These are phyloP conservation scores for Dendryphion nanum DNA, from an alignment of 2,329 filamentous ascomycete species.

Conservation along the genomic window DNA sequence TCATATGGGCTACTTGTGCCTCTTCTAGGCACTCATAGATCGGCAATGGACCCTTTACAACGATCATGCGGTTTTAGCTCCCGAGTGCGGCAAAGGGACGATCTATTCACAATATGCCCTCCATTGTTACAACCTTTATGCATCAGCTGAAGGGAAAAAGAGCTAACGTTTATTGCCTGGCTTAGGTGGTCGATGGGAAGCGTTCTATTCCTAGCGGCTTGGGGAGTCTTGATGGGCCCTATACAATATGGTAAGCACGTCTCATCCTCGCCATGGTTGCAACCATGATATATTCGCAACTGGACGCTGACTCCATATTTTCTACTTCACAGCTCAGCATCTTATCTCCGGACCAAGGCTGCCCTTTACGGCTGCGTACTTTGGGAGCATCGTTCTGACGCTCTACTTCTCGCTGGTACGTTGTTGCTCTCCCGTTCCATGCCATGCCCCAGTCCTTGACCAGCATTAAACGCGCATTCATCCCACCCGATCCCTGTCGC, in stretches of 20 bases:
- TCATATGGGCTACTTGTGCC: slow-evolving; percentile 31
- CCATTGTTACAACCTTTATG: too few relatives aligned
- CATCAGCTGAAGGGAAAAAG: slow-evolving; percentile 23
- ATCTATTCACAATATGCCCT: too few relatives aligned
- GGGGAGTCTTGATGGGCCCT: slow-evolving; percentile 92
- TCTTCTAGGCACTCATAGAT: slow-evolving; percentile 37
- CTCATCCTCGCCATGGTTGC: slow-evolving; percentile 8
- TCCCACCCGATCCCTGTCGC: slow-evolving; percentile 24
- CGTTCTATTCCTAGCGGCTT: slow-evolving; percentile 83
- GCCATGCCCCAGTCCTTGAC: too few relatives aligned
- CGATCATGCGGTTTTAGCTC: slow-evolving; percentile 47
- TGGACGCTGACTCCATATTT: too few relatives aligned
- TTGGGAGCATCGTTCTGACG: slow-evolving; percentile 86
- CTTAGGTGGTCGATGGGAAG: slow-evolving; percentile 93
- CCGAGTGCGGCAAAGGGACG: too few relatives aligned
- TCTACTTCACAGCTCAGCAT: slow-evolving; percentile 60
- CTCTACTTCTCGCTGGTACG: slow-evolving; percentile 83
- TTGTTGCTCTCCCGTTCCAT: too few relatives aligned
- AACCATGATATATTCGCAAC: too few relatives aligned
- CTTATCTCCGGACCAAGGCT: slow-evolving; percentile 79
- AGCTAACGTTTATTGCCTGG: slow-evolving; percentile 36
- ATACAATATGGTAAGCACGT: slow-evolving; percentile 63
- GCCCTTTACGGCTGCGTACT: slow-evolving; percentile 92
- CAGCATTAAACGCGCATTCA: slow-evolving; percentile 8
- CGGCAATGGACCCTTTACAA: slow-evolving; percentile 30